Evolutionary conservation across 257 asterid species (phyloP).

Genomic region (Cruciata laevipes): DNA sequence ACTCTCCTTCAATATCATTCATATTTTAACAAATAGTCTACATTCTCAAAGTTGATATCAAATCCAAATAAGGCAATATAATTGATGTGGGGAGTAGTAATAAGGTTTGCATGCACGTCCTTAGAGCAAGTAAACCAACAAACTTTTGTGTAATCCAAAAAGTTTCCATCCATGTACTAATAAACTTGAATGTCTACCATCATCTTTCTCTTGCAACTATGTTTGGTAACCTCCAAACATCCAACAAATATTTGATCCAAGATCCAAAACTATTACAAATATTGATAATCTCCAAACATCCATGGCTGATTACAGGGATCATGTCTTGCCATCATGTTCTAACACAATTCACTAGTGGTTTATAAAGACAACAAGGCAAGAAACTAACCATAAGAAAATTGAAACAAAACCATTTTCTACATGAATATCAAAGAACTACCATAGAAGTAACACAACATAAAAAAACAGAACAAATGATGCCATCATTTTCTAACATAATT

Average conservation of each 20-base stretch:
- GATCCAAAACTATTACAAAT: neutral
- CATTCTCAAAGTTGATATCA: no score
- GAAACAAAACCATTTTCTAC: neutral
- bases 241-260: neutral
- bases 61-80: no score
- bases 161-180: neutral
- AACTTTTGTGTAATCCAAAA: neutral
- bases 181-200: neutral
- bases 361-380: neutral
- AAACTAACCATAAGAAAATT: neutral
- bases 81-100: no score
- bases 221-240: neutral
- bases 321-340: neutral
- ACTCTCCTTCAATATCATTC: neutral
- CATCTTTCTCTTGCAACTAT: neutral
- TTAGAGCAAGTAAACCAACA: conserved; percentile 2
- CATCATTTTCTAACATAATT: neutral
- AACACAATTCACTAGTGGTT: neutral
- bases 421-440: neutral
- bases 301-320: neutral
- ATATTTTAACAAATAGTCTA: no score
- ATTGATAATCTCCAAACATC: neutral
- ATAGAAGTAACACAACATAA: neutral
- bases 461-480: neutral
- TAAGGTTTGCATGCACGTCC: neutral